Base-by-base conservation (phyloP, 768 basidiomycete genomes). In the Russula vinacea region DNA sequence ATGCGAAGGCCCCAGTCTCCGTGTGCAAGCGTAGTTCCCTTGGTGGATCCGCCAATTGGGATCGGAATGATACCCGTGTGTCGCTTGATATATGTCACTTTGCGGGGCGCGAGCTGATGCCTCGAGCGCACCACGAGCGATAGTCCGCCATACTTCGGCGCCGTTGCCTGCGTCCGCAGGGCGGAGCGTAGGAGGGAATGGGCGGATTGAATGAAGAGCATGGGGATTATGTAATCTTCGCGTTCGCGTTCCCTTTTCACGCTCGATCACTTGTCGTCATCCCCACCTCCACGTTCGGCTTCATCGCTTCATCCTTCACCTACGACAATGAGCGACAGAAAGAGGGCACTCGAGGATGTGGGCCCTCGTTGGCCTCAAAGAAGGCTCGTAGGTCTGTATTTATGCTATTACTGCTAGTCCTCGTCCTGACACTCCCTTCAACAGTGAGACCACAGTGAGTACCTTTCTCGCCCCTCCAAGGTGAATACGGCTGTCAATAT, bases 1-100 rank as follows among this genome's bases (percentile, higher is more conserved):
- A 97, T 89, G 58, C 96, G 78, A 52, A 98, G 83, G 11, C 97
- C 97, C 83, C 87, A 99, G 8, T 95, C 89, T 44, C 95, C 97
- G 70, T 85, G 92, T 14, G 92, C 86, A 45, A 98, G 84, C 1
- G 93, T 93, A 5, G 97, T 95, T 24, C 96, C 97, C 73, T 93
- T 91, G 14, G 85, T 90, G 19, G 93, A 94, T 14, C 97, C 97
- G 59, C 96, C 97, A 35, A 76, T 86, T 2, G 92, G 92, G 56
- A 95, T 84, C 9, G 91, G 90, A 50, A 93, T 81, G 51, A 87
- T 82, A 57, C 94, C 95, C 74, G 97, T 97, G 77, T 96, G 94
- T 13, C 92, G 84, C 74, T 91, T 93, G 69, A 90, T 79, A 73
- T 91, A 87, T 74, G 92, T 88, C 62, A 93, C 87, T 64, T 87